Evolutionary conservation across 306 rosid species (phyloP).

Genomic region (Rosa chinensis): DNA sequence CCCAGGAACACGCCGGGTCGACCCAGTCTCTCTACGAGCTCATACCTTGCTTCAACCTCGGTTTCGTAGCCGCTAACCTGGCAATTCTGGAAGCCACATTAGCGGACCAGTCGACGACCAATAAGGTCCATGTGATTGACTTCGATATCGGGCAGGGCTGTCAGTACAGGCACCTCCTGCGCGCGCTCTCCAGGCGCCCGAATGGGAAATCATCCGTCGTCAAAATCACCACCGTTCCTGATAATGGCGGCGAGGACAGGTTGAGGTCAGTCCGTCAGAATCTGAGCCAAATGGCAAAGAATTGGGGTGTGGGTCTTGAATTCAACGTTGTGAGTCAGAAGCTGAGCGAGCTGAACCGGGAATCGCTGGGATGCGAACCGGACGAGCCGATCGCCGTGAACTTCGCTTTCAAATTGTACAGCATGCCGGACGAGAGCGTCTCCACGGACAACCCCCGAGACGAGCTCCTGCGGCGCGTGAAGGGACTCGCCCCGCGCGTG

Average conservation of each 20-base stretch:
- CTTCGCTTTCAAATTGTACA: constrained; percentile 66
- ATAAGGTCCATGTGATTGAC: constrained; percentile 68
- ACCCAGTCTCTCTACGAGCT: constrained; percentile 59
- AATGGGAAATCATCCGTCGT: constrained; percentile 23
- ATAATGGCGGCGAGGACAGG: constrained; percentile 42
- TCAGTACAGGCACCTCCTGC: constrained; percentile 55
- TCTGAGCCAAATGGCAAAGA: constrained; percentile 41
- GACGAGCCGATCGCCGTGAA: constrained; percentile 68
- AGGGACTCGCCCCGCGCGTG: constrained; percentile 56
- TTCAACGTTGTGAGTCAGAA: constrained; percentile 35
- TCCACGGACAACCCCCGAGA: constrained; percentile 86
- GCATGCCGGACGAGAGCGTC: constrained; percentile 91
- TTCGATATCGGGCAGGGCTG: constrained; percentile 75
- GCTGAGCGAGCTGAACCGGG: constrained; percentile 71
- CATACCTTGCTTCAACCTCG: constrained; percentile 54
- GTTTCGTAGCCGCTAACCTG: constrained; percentile 70
- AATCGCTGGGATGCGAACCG: constrained; percentile 54
- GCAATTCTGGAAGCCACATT: constrained; percentile 78
- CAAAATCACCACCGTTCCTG: constrained; percentile 53
- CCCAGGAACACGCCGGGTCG: constrained; percentile 59
- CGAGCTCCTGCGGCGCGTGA: constrained; percentile 81
- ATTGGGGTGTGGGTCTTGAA: constrained; percentile 36
- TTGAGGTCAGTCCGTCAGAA: constrained; percentile 30
- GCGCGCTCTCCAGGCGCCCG: constrained; percentile 41
- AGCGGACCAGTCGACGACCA: constrained; percentile 34